These are phyloP conservation scores for Colletotrichum musae DNA, from an alignment of 2,329 filamentous ascomycete species.

Conservation along the genomic window DNA sequence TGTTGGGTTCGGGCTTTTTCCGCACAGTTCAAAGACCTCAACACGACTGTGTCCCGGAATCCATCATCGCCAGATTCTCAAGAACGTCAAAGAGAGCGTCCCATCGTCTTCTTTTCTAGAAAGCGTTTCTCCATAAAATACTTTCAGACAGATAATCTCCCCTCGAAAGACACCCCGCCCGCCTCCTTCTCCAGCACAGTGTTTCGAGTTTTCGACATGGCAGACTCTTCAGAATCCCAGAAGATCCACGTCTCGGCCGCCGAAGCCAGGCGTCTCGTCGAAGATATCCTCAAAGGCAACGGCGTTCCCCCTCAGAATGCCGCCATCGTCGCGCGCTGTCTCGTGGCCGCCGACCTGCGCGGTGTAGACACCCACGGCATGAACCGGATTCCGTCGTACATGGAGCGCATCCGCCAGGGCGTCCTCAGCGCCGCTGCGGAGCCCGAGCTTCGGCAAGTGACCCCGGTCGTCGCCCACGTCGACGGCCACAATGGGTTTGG, in stretches of 20 bases:
- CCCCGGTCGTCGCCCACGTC: constrained; percentile 79
- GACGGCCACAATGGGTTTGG: constrained; percentile 81
- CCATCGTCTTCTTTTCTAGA: neutral
- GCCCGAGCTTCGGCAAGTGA: constrained; percentile 73
- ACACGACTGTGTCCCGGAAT: neutral
- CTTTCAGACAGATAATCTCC: neutral
- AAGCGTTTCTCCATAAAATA: neutral
- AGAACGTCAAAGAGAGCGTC: neutral
- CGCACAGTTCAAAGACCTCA: constrained; percentile 2
- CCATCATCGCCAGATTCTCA: neutral
- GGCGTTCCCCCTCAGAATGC: constrained; percentile 73
- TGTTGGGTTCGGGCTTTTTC: constrained; percentile 29
- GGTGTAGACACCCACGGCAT: constrained; percentile 85
- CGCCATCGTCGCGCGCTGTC: constrained; percentile 73
- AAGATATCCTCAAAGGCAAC: constrained; percentile 71
- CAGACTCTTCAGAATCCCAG: constrained; percentile 28
- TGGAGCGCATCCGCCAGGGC: constrained; percentile 78
- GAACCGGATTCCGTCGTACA: constrained; percentile 84
- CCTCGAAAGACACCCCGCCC: neutral
- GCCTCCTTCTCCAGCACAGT: neutral
- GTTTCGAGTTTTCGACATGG: constrained; percentile 14
- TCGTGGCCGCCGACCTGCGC: constrained; percentile 82
- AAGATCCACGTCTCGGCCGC: constrained; percentile 54
- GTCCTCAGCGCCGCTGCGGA: constrained; percentile 74
- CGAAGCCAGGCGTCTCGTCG: constrained; percentile 63